phyloP scores from a whole-genome alignment of 208 protist genomes.

The Acanthamoeba castellanii region DNA sequence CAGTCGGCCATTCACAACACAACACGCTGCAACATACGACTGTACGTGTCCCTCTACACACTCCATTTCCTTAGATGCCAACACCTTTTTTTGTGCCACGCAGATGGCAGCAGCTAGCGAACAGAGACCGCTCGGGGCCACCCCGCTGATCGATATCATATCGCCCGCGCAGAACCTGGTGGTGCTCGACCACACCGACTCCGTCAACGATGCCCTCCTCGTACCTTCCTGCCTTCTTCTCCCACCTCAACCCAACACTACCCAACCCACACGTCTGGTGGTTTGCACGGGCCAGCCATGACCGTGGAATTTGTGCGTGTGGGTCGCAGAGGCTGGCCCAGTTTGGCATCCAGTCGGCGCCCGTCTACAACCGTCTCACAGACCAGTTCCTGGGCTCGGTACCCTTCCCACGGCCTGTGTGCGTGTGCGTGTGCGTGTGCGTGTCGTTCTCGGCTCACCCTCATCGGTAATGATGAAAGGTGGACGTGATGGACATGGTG shows the following conservation, averaged over 20 bases:
- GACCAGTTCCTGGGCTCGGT: constrained; percentile 27
- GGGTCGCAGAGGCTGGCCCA: constrained; percentile 4
- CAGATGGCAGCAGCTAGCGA: neutral
- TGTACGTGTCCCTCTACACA: too few relatives aligned
- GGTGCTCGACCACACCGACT: constrained; percentile 42
- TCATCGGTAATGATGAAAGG: neutral
- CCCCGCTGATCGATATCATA: neutral
- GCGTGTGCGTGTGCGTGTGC: neutral
- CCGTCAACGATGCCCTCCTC: neutral
- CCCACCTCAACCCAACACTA: neutral
- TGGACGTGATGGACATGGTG: constrained; percentile 63
- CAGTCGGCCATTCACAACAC: too few relatives aligned
- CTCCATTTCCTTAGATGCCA: neutral
- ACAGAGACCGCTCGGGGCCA: neutral
- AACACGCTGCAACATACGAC: too few relatives aligned
- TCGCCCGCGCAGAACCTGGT: neutral
- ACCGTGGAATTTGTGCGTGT: neutral
- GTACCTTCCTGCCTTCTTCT: neutral
- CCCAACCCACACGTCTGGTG: neutral
- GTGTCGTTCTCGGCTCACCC: too few relatives aligned
- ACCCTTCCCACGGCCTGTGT: neutral
- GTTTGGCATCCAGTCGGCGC: constrained; percentile 38
- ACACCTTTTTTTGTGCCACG: neutral
- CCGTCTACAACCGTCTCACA: constrained; percentile 17
- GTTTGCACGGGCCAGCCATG: neutral